Percentiles rank a stretch among this genome's conserved stretches.
These are phyloP conservation scores for Elsinoe fawcettii DNA, from an alignment of 2,329 filamentous ascomycete genomes.

Conservation along the genomic window DNA sequence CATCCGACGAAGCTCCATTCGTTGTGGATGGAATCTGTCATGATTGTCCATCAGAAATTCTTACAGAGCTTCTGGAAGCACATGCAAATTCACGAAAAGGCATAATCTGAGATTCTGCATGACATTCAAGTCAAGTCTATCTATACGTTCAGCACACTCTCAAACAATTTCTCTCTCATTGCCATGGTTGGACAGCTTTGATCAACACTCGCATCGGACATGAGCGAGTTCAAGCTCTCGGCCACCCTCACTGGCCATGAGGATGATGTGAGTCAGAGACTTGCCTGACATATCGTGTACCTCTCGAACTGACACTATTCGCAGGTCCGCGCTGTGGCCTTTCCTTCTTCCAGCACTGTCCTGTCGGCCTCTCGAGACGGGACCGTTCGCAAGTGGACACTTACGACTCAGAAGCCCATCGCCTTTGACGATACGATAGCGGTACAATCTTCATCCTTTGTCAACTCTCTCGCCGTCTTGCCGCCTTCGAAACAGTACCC, in stretches of 20 bases:
- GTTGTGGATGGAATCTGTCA: background rate
- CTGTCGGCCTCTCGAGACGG: constrained; percentile 87
- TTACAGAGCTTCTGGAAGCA: background rate
- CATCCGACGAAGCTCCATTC: background rate
- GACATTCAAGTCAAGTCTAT: background rate
- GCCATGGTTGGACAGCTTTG: background rate
- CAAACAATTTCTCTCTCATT: background rate
- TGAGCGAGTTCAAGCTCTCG: constrained; percentile 87
- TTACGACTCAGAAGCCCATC: constrained; percentile 56
- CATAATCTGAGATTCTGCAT: background rate
- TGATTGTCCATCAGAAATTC: constrained; percentile 1
- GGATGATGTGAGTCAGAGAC: constrained; percentile 65
- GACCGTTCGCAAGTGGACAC: constrained; percentile 80
- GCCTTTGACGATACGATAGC: constrained; percentile 70
- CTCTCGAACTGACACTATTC: background rate
- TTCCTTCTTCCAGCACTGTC: constrained; percentile 62
- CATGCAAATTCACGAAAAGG: background rate
- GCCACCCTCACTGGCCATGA: constrained; percentile 83
- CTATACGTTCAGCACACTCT: background rate
- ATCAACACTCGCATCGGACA: constrained; percentile 29
- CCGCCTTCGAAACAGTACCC: constrained; percentile 61
- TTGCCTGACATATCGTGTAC: background rate
- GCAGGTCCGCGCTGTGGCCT: constrained; percentile 80
- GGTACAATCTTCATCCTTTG: constrained; percentile 72
- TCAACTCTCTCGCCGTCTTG: constrained; percentile 76